Conservation (phyloP, 2,329 filamentous ascomycete genomes). For the Tolypocladium tundrense region DNA sequence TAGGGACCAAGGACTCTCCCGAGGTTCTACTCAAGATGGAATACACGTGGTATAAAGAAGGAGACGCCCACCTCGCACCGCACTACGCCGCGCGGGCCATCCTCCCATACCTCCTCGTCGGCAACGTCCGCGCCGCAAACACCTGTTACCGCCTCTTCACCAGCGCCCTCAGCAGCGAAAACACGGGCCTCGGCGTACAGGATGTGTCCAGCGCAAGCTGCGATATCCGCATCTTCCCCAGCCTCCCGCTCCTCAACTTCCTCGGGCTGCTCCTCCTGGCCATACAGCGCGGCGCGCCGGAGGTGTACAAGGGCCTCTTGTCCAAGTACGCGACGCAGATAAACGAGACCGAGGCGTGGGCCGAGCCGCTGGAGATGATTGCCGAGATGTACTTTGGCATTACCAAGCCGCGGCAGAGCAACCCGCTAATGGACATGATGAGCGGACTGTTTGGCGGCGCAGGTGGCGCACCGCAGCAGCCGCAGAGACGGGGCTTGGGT, state of each 20-base stretch:
- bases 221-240: conserved; percentile 76
- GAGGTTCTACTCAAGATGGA: conserved; percentile 73
- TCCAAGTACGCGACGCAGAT: conserved; percentile 73
- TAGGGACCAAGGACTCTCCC: conserved; percentile 83
- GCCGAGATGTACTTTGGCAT: conserved; percentile 97
- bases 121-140: conserved; percentile 84
- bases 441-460: conserved; percentile 83
- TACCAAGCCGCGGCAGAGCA: conserved; percentile 75
- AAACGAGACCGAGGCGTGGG: conserved; percentile 68
- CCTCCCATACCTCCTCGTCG: conserved; percentile 81
- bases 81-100: conserved; percentile 79
- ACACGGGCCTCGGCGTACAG: conserved; percentile 57
- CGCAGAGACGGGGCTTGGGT: conserved; percentile 32
- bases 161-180: conserved; percentile 27
- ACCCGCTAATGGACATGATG: conserved; percentile 97
- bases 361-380: conserved; percentile 72
- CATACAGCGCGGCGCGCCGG: conserved; percentile 66
- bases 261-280: conserved; percentile 74
- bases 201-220: conserved; percentile 65
- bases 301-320: conserved; percentile 72
- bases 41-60: conserved; percentile 87
- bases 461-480: conserved; percentile 32
- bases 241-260: conserved; percentile 91
- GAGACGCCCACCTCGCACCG: conserved; percentile 78
- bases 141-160: conserved; percentile 62